Conservation (phyloP, 2,329 filamentous ascomycete genomes). For the Fusarium hainanense region DNA sequence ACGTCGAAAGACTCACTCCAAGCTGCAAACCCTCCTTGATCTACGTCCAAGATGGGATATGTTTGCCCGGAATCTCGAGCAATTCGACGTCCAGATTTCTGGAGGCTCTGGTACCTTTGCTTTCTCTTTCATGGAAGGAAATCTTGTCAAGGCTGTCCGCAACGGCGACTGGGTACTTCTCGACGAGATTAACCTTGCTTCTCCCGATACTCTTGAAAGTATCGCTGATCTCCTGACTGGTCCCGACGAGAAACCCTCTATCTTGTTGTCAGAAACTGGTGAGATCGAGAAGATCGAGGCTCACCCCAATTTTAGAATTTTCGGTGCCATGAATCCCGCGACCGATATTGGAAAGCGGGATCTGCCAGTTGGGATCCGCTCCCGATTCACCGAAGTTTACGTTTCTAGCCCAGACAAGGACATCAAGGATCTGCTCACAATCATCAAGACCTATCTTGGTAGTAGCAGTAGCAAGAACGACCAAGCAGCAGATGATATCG, state of each 20-base stretch:
- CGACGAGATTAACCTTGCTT: slow-evolving; percentile 97
- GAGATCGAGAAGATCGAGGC: slow-evolving; percentile 90
- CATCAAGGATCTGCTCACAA: slow-evolving; percentile 83
- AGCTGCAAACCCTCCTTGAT: slow-evolving; percentile 70
- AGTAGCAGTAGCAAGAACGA: slow-evolving; percentile 76
- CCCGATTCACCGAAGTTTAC: slow-evolving; percentile 95
- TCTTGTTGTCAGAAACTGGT: slow-evolving; percentile 91
- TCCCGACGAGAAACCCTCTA: slow-evolving; percentile 77
- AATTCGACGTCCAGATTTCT: slow-evolving; percentile 83
- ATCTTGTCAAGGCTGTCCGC: slow-evolving; percentile 92
- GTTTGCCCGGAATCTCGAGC: slow-evolving; percentile 78
- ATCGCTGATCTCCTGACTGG: slow-evolving; percentile 89
- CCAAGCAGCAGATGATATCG: slow-evolving; percentile 81
- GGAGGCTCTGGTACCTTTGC: slow-evolving; percentile 81
- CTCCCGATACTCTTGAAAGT: slow-evolving; percentile 92
- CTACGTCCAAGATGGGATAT: slow-evolving; percentile 78
- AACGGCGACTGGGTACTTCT: slow-evolving; percentile 98
- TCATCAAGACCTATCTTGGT: slow-evolving; percentile 89
- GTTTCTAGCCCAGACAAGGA: slow-evolving; percentile 91
- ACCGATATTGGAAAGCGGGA: slow-evolving; percentile 98
- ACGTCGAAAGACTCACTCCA: slow-evolving; percentile 72
- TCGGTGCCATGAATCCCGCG: slow-evolving; percentile 98
- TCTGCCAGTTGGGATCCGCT: slow-evolving; percentile 86
- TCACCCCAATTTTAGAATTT: slow-evolving; percentile 93
- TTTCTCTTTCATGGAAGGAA: slow-evolving; percentile 96